Evolutionary conservation across 31 red algal species (phyloP), one percentile per base, ranked within the genome.

Genomic region (Asparagopsis taxiformis): DNA sequence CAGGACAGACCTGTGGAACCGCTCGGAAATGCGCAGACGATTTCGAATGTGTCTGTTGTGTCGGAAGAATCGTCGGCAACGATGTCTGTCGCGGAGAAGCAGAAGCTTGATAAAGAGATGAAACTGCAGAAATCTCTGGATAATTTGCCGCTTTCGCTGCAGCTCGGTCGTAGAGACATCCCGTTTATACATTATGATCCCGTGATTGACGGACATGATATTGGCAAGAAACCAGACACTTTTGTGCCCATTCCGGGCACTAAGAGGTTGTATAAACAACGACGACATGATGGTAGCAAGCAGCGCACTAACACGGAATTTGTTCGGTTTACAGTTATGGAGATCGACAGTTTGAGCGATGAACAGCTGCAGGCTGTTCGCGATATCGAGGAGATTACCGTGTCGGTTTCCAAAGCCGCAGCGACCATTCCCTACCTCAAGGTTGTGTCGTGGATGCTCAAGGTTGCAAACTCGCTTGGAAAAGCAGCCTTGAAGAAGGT

Each of bases 101-200:
- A n/a, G n/a, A n/a, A n/a, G n/a, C n/a, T n/a, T n/a, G n/a, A n/a
- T n/a, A n/a, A n/a, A n/a, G n/a, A n/a, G n/a, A n/a, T n/a, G n/a
- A n/a, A n/a, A n/a, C n/a, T n/a, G n/a, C n/a, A n/a, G n/a, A n/a
- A n/a, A n/a, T n/a, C n/a, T 34, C 41, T 73, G n/a, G 2, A 25
- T 5, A 51, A 73, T 51, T 49, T 73, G n/a, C 69, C 69, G 10
- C 34, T 51, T 2, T 26, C 69, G 6, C 52, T 73, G 29, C 58
- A 35, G 10, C 53, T 85, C 2, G 13, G 37, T 29, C 58, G 70
- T 41, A 21, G 57, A 0, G 81, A 85, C 59, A 34, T 75, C 31
- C 59, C 81, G 17, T 75, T 75, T 38, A 48, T 85, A 19, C 81
- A 85, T 59, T 75, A 74, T 59, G 81, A 85, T n/a, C n/a, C n/a